Evolutionary conservation across 768 basidiomycete genomes (phyloP), one percentile per base, ranked within the genome.

Genomic region (Naganishia randhawae): DNA sequence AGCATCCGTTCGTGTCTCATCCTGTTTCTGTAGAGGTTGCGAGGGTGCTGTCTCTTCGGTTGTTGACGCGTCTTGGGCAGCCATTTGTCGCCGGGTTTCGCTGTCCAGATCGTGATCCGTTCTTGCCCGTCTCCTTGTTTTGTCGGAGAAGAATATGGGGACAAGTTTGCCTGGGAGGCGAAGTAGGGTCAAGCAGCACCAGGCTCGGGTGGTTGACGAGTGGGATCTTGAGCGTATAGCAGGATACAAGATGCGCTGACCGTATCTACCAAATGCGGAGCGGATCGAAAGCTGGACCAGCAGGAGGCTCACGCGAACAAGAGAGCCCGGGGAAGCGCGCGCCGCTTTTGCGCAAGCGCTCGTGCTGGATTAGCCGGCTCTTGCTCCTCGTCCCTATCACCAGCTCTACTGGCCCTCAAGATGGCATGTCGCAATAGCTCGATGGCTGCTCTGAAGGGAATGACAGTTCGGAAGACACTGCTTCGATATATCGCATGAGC

Each of bases 61-160:
- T 39, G 63, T 50, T 64, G 45, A 29, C 32, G 25, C 22, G 27
- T 37, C 63, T 50, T 48, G 63, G 50, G 57, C 57, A 39, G 57
- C 50, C 63, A 51, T 64, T 64, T 39, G 55, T 61, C 35, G 33
- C 35, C 32, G 10, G 33, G 29, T 29, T 50, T 50, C 41, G n/a
- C 45, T 61, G 63, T 64, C 61, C 22, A 32, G 45, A 64, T 64
- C 45, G 63, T 25, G 31, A 31, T 64, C 39, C 19, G 45, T 19
- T 19, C 63, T 50, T 19, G 61, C 14, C 32, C 63, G 45, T 61
- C 57, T 55, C 22, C 54, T 22, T 35, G 54, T 22, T 37, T 57
- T 37, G n/a, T 39, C 37, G 19, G 29, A 9, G n/a, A 42, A 22
- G 8, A 13, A 14, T n/a, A n/a, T n/a, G n/a, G 35, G 17, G 27